Conservation (phyloP, 2,329 filamentous ascomycete genomes). For the Beauveria brongniartii region DNA sequence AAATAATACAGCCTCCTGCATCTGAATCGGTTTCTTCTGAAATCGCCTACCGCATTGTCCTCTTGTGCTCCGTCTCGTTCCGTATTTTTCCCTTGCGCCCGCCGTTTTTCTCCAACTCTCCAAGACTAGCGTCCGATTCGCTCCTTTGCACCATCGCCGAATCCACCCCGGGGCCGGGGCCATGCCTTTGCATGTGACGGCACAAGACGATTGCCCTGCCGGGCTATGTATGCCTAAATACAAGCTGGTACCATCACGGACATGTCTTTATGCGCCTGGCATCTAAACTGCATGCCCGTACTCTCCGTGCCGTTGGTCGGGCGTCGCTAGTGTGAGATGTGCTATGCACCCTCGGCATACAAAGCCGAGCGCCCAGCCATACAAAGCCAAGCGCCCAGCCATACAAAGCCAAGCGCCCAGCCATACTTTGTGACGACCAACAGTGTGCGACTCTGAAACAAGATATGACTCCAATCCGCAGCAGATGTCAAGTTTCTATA, state of each 20-base stretch:
- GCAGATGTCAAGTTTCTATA: neutral
- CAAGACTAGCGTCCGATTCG: conserved; percentile 7
- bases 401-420: neutral
- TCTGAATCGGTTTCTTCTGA: neutral
- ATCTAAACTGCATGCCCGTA: neutral
- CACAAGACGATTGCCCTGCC: neutral
- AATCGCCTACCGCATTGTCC: conserved; percentile 1
- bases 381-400: too few relatives aligned
- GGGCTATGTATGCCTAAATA: neutral
- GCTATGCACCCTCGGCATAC: neutral
- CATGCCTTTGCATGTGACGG: conserved; percentile 8
- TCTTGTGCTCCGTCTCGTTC: neutral
- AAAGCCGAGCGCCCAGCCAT: neutral
- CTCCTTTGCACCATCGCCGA: conserved; percentile 5
- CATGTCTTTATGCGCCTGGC: neutral
- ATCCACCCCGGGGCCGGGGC: conserved; percentile 1
- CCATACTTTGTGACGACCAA: neutral
- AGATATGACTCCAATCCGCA: too few relatives aligned
- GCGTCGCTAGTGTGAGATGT: too few relatives aligned
- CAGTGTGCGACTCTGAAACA: too few relatives aligned
- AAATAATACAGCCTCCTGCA: neutral
- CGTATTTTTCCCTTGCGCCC: neutral
- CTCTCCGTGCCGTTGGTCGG: neutral
- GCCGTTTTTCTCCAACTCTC: neutral
- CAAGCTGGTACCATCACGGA: neutral